Conservation (phyloP, 139 green algal species). For the Micractinium sp. region DNA sequence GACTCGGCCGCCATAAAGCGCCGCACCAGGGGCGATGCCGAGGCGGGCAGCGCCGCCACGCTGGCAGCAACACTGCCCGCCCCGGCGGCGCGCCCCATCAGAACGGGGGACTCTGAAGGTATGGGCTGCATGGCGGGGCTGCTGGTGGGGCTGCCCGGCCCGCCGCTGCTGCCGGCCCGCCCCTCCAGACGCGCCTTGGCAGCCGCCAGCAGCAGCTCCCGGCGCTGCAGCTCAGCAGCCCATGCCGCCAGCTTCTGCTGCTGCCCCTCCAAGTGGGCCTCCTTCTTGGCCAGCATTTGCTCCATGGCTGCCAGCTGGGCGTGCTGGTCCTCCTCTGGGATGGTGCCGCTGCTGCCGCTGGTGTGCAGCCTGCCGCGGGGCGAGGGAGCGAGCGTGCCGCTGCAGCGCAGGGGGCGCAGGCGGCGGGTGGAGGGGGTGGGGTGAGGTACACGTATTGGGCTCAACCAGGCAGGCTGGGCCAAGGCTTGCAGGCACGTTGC, state of each 20-base stretch:
- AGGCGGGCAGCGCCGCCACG: neutral
- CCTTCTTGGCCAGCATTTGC: constrained; percentile 20
- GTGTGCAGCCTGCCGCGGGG: neutral
- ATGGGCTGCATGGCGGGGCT: constrained; percentile 11
- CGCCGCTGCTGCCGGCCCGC: neutral
- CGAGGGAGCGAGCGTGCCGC: neutral
- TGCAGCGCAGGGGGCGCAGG: neutral
- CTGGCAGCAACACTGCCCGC: too few relatives aligned
- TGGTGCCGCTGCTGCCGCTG: neutral
- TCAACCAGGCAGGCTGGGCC: too few relatives aligned
- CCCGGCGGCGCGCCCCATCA: neutral
- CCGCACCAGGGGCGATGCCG: neutral
- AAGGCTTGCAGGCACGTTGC: too few relatives aligned
- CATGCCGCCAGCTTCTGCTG: constrained; percentile 33
- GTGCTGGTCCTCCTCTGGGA: neutral
- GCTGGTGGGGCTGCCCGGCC: neutral
- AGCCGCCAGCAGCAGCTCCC: constrained; percentile 22
- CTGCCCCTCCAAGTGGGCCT: constrained; percentile 46
- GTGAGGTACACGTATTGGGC: too few relatives aligned
- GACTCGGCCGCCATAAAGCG: neutral
- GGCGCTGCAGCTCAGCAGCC: constrained; percentile 40
- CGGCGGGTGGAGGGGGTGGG: neutral
- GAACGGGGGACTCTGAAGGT: constrained; percentile 9
- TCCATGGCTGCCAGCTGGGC: constrained; percentile 20
- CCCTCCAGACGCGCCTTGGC: neutral